Evolutionary conservation across 169 alveolate genomes (phyloP), one percentile per base, ranked within the genome.

Genomic region (Eimeria sp.): DNA sequence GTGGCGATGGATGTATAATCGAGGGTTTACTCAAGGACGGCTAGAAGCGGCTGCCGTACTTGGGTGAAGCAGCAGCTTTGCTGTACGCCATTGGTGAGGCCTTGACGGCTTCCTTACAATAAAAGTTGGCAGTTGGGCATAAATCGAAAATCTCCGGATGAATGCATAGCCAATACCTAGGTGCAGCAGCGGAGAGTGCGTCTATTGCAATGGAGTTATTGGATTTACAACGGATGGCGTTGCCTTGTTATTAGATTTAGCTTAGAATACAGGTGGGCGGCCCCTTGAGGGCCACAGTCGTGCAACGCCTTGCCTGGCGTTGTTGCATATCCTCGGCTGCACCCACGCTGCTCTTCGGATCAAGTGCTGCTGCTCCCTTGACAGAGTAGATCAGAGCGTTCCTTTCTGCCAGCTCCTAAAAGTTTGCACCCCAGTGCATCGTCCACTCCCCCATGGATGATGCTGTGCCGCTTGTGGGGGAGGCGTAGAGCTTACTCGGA

Each of bases 11-110:
- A 6, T 2, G 74, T 37, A 25, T 77, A 76, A 14, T 56, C 9
- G 11, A 40, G 60, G 37, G 23, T 27, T 33, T 10, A 74, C 77
- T 10, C 11, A 33, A 3, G 54, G 56, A n/a, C 74, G 77, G 33
- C 90, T 83, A 77, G 76, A 83, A 33, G 76, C 77, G 2, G 90
- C 77, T 58, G 90, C 60, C 74, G 25, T 58, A 11, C 25, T 83
- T 2, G 56, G 60, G 90, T 58, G 90, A 83, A 40, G 90, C 90
- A 83, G 90, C 90, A 83, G 76, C 90, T n/a, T 58, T n/a, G 76
- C 90, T 83, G 90, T 76, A 83, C 3, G 13, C 77, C 6, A 16
- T 83, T 56, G 58, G 90, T 33, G 40, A 58, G 52, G 54, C 20
- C 6, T 33, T 83, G 13, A 25, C 76, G 27, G 33, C 76, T 60